phyloP scores from a whole-genome alignment of 495 filamentous ascomycete genomes.

The Clavariopsis aquatica region DNA sequence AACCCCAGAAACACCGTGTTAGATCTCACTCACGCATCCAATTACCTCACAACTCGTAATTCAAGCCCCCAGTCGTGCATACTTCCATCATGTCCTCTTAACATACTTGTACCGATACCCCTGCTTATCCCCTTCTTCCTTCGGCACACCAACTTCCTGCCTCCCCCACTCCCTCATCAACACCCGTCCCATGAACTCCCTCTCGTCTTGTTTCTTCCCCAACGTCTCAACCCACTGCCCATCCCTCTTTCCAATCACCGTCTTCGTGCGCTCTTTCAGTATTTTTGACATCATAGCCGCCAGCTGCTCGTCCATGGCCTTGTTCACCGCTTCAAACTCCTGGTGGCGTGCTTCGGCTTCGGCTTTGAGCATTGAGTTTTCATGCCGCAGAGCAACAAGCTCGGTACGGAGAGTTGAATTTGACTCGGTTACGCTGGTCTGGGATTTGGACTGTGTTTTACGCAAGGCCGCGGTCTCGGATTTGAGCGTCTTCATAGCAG shows the following conservation, averaged over 20 bases:
- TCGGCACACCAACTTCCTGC: conserved; percentile 38
- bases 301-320: conserved; percentile 31
- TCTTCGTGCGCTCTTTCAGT: conserved; percentile 25
- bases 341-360: conserved; percentile 10
- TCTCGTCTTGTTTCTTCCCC: conserved; percentile 35
- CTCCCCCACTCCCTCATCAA: conserved; percentile 44
- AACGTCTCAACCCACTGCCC: conserved; percentile 33
- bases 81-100: conserved; percentile 12
- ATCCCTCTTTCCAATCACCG: conserved; percentile 32
- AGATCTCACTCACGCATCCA: no score
- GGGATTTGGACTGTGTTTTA: not conserved
- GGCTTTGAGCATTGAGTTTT: conserved; percentile 1
- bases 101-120: conserved; percentile 41
- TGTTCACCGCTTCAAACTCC: conserved; percentile 32
- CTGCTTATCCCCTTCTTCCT: conserved; percentile 36
- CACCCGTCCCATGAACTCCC: conserved; percentile 38
- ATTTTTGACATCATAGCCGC: conserved; percentile 21
- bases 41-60: no score
- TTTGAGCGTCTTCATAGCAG: conserved; percentile 26
- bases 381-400: conserved; percentile 1
- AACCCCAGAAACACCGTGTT: no score
- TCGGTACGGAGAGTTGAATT: conserved; percentile 9
- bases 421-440: not conserved
- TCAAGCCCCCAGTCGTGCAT: no score
- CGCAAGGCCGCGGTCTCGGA: conserved; percentile 1